Conservation (phyloP, 1,284 basidiomycete species). For the Apiotrichum laibachii region DNA sequence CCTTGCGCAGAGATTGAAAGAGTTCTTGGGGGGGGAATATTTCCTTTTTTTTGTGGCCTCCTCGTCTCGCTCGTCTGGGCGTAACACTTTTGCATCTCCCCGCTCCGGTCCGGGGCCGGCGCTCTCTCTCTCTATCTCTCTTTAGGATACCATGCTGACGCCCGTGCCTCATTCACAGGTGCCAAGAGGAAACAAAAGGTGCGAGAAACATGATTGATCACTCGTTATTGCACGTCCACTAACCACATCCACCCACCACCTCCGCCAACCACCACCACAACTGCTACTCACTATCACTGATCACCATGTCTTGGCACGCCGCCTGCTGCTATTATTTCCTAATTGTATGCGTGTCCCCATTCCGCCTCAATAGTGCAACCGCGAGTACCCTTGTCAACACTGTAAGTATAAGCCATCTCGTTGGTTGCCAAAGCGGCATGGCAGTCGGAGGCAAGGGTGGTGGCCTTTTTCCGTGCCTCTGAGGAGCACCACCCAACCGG, state of each 20-base stretch:
- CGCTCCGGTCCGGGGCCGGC: too few species aligned
- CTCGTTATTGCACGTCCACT: background rate
- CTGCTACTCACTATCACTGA: too few species aligned
- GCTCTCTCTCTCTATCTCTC: background rate
- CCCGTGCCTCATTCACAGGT: constrained; percentile 25
- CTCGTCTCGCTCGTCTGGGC: too few species aligned
- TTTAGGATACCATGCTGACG: constrained; percentile 7
- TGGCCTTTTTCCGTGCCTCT: too few species aligned
- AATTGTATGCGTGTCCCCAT: too few species aligned
- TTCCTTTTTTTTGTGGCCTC: too few species aligned
- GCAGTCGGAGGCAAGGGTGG: too few species aligned
- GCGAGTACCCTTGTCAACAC: constrained; percentile 52
- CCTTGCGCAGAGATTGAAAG: too few species aligned
- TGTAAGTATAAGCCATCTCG: constrained; percentile 31
- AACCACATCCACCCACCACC: background rate
- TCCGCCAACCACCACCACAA: too few species aligned
- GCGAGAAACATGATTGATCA: background rate
- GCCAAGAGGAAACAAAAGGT: constrained; percentile 51
- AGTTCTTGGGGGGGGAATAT: too few species aligned
- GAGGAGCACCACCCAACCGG: too few species aligned
- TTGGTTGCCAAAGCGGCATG: too few species aligned
- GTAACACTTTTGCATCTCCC: background rate
- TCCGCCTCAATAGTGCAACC: constrained; percentile 39
- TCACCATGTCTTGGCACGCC: background rate
- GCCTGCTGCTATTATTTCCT: background rate